These are phyloP conservation scores for Linum usitatissimum DNA, from an alignment of 345 rosid genomes.

Conservation along the genomic window DNA sequence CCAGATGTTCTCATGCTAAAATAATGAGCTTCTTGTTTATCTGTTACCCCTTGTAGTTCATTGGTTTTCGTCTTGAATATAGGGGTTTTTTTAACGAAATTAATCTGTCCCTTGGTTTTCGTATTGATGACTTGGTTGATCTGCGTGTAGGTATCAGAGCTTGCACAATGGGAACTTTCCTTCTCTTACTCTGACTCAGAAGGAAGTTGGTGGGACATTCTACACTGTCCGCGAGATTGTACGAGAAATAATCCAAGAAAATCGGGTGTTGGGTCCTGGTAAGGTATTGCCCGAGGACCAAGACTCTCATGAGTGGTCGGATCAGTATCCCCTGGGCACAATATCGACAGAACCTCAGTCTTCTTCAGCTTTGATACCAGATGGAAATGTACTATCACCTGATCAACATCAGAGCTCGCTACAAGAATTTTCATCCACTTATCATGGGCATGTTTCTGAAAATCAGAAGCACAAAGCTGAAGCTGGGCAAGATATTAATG, in stretches of 20 bases:
- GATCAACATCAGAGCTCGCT: constrained; percentile 16
- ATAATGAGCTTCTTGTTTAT: too few relatives aligned
- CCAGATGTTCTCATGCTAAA: too few relatives aligned
- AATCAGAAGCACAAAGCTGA: constrained; percentile 20
- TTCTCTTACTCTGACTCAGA: constrained; percentile 76
- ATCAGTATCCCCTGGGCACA: constrained; percentile 47
- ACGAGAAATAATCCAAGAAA: constrained; percentile 93
- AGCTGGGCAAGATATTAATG: constrained; percentile 22
- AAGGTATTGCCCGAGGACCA: constrained; percentile 33
- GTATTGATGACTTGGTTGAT: constrained; percentile 10
- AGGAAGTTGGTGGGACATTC: constrained; percentile 94
- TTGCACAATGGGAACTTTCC: constrained; percentile 67
- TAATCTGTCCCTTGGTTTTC: background rate
- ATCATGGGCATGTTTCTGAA: constrained; percentile 16
- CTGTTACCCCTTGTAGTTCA: too few relatives aligned
- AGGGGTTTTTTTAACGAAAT: too few relatives aligned
- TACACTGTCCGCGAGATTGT: constrained; percentile 89
- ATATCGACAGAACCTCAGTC: constrained; percentile 39
- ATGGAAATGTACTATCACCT: constrained; percentile 25
- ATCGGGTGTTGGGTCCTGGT: constrained; percentile 84
- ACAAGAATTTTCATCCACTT: constrained; percentile 17
- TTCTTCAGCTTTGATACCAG: constrained; percentile 23
- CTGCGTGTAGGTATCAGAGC: constrained; percentile 53
- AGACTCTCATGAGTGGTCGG: constrained; percentile 25
- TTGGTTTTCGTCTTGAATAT: too few relatives aligned